Evolutionary conservation across 768 basidiomycete species (phyloP).

Genomic region (Hypholoma sublateritium): DNA sequence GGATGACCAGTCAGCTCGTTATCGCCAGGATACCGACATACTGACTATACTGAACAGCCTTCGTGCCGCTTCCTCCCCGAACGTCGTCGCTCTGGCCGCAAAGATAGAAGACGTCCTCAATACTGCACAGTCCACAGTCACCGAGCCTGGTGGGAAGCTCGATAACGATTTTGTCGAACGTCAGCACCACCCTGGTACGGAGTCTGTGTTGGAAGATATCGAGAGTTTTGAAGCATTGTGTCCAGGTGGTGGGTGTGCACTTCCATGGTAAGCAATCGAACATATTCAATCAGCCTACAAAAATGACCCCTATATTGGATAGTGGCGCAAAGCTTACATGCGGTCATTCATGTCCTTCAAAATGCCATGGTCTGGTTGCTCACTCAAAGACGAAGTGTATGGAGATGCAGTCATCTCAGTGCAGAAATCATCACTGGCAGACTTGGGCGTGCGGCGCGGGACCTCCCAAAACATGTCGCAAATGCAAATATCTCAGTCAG

Average conservation of each 20-base stretch:
- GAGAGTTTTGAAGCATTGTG: slow-evolving; percentile 46
- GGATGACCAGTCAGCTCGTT: slow-evolving; percentile 32
- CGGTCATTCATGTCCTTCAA: slow-evolving; percentile 49
- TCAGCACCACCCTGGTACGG: slow-evolving; percentile 46
- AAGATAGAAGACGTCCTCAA: slow-evolving; percentile 36
- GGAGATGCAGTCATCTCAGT: slow-evolving; percentile 32
- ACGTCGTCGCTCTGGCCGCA: slow-evolving; percentile 29
- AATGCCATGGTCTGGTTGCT: slow-evolving; percentile 53
- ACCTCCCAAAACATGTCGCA: slow-evolving; percentile 34
- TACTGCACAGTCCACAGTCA: background rate
- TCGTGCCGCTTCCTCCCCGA: slow-evolving; percentile 20
- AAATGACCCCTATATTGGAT: background rate
- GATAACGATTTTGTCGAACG: slow-evolving; percentile 33
- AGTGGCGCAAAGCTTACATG: slow-evolving; percentile 51
- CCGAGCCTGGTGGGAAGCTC: no score
- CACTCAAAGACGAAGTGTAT: slow-evolving; percentile 53
- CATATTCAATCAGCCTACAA: background rate
- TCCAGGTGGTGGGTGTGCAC: slow-evolving; percentile 62
- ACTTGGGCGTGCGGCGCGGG: slow-evolving; percentile 42
- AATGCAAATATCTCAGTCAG: slow-evolving; percentile 40
- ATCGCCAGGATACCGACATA: slow-evolving; percentile 38
- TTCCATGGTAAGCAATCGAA: slow-evolving; percentile 47
- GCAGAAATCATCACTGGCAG: slow-evolving; percentile 41
- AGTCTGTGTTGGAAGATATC: slow-evolving; percentile 34
- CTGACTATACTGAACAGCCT: slow-evolving; percentile 27